phyloP scores from a whole-genome alignment of 352 stramenopile species.

The Phytopythium boreale region DNA sequence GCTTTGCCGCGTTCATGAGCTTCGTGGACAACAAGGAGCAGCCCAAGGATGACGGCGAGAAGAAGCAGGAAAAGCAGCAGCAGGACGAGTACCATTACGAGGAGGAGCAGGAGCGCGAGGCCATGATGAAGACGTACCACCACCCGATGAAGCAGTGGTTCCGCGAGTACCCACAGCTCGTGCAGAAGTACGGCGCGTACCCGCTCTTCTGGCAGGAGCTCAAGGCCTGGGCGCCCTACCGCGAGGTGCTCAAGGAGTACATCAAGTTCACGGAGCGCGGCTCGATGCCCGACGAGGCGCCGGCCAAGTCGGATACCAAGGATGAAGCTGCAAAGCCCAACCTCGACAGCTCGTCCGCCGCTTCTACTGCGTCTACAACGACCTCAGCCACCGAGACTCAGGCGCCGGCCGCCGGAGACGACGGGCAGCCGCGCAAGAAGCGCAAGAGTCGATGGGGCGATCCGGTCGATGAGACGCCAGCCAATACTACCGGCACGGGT shows the following conservation, averaged over 20 bases:
- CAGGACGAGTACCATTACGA: conserved; percentile 77
- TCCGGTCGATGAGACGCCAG: conserved; percentile 29
- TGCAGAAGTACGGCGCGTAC: conserved; percentile 86
- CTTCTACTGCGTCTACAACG: not conserved
- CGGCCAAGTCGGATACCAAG: conserved; percentile 10
- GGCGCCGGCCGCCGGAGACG: conserved; percentile 13
- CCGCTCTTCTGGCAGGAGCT: conserved; percentile 95
- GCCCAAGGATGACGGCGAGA: not conserved
- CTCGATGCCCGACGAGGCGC: conserved; percentile 17
- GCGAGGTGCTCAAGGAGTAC: conserved; percentile 89
- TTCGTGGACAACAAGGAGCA: conserved; percentile 32
- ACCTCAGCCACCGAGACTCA: not conserved
- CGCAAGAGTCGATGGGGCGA: conserved; percentile 88
- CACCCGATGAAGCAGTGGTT: conserved; percentile 90
- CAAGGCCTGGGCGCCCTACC: conserved; percentile 91
- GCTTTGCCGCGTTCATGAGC: conserved; percentile 76
- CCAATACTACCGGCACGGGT: not conserved
- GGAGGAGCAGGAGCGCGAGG: conserved; percentile 83
- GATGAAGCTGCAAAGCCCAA: no score
- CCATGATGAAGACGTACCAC: conserved; percentile 88
- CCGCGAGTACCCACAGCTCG: conserved; percentile 47
- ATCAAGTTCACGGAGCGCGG: conserved; percentile 73
- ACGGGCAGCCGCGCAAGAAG: conserved; percentile 63
- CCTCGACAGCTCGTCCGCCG: not conserved
- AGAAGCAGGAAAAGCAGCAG: conserved; percentile 7